Conservation (phyloP, 2,329 filamentous ascomycete genomes). For the Alternaria incomplexa region DNA sequence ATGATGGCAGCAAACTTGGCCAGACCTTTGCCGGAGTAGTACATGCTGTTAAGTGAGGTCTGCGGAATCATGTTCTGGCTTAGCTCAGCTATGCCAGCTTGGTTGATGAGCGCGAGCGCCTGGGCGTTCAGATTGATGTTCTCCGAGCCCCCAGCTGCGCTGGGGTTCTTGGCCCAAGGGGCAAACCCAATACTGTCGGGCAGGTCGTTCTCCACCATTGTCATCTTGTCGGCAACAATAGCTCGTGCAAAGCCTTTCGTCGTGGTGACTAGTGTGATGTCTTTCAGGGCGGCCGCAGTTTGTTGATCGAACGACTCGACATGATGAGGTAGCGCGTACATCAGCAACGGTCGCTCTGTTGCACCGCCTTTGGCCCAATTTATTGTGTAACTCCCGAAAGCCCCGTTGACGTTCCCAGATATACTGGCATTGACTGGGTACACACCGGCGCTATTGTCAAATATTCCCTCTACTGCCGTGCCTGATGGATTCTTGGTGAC, state of each 20-base stretch:
- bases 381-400: slow-evolving; percentile 74
- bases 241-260: slow-evolving; percentile 85
- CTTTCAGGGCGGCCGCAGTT: slow-evolving; percentile 57
- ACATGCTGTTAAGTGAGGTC: slow-evolving; percentile 86
- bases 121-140: slow-evolving; percentile 50
- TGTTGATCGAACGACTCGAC: slow-evolving; percentile 72
- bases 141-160: slow-evolving; percentile 46
- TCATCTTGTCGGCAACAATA: slow-evolving; percentile 61
- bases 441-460: slow-evolving; percentile 78
- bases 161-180: slow-evolving; percentile 70
- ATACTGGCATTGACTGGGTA: slow-evolving; percentile 69
- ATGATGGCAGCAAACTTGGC: slow-evolving; percentile 55
- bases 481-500: slow-evolving; percentile 75
- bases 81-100: slow-evolving; percentile 72
- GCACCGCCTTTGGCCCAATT: slow-evolving; percentile 74
- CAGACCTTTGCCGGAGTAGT: slow-evolving; percentile 74
- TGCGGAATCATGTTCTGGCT: slow-evolving; percentile 76
- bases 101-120: slow-evolving; percentile 65
- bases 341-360: slow-evolving; percentile 64
- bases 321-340: slow-evolving; percentile 93
- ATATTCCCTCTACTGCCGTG: slow-evolving; percentile 66
- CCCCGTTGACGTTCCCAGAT: slow-evolving; percentile 51
- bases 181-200: slow-evolving; percentile 78
- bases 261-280: slow-evolving; percentile 74
- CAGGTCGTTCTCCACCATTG: slow-evolving; percentile 73